Base-by-base conservation (phyloP, 148 eudicot genomes). In the Nepenthes mirabilis region DNA sequence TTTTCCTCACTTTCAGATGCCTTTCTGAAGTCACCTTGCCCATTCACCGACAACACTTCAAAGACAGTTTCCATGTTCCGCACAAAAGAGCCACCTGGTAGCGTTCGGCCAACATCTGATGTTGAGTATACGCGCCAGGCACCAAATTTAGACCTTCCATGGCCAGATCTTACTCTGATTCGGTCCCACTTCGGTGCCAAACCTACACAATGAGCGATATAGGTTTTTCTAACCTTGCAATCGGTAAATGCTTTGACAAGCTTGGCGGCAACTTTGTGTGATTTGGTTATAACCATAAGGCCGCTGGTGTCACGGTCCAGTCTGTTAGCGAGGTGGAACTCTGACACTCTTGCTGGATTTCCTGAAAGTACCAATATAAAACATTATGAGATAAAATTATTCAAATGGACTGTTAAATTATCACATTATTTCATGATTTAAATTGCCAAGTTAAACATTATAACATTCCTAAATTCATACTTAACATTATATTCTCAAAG, bases 221-320 rank as follows among this genome's bases (percentile, higher is more conserved):
- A 91, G 9, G 94, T 82, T 68, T 91, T 91, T 66, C 68, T 83
- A 52, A 91, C 87, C 70, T 73, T 86, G 79, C 88, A 96, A 14
- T 85, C 83, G 0, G 98, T 88, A 63, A 88, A 91, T 36, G 96
- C 98, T 68, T 85, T 82, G 11, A 91, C 96, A 40, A 91, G 87
- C 83, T 88, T 88, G 60, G 79, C 75, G 11, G 98, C 98, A 47
- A 84, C 90, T 74, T 86, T 88, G 78, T 88, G 95, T 37, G 82
- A 86, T 73, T 88, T 88, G 45, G 98, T 91, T 49, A 88, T 80
- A 14, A 91, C 40, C 77, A 84, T 85, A 14, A 91, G 78, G 37
- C 98, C 98, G 65, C 91, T 88, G 23, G 98, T 91, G 70, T 91
- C 98, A 47, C 98, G 96, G 66, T 91, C 96, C 57, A 91, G 79